These are phyloP conservation scores for Backusella luteola DNA, from an alignment of 192 early-diverging fungal genomes.

Conservation along the genomic window DNA sequence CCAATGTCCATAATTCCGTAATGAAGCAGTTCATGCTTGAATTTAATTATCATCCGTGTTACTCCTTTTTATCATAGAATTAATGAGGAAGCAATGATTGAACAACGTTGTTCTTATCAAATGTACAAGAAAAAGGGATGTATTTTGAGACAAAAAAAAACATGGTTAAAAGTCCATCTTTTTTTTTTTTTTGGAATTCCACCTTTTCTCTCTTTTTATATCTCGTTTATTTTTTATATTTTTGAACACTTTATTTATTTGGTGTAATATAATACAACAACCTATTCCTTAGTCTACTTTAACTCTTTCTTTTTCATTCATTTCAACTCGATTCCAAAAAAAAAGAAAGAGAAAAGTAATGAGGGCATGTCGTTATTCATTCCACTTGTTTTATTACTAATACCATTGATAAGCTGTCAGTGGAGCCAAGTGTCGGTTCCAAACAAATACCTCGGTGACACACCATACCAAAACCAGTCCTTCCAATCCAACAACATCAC, in stretches of 20 bases:
- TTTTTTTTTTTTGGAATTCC: not conserved
- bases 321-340: not conserved
- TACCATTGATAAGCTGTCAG: not conserved
- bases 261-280: not conserved
- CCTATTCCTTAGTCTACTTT: not conserved
- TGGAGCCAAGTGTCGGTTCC: not conserved
- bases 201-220: not conserved
- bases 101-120: not conserved
- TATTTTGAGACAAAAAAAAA: not conserved
- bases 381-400: not conserved
- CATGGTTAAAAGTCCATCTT: not conserved
- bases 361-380: slow-evolving; percentile 1
- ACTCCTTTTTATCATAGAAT: not conserved
- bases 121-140: not conserved
- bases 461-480: not conserved
- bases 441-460: not conserved
- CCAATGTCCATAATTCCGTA: not conserved
- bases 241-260: not conserved
- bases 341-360: not conserved
- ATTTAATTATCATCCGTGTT: not conserved
- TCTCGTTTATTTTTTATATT: not conserved
- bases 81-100: not conserved
- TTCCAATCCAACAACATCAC: slow-evolving; percentile 5
- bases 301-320: not conserved
- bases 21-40: not conserved